A percentile compares a stretch with the other conserved stretches of the same genome.
Evolutionary conservation across 345 rosid species (phyloP).

Genomic region (Moringa oleifera): DNA sequence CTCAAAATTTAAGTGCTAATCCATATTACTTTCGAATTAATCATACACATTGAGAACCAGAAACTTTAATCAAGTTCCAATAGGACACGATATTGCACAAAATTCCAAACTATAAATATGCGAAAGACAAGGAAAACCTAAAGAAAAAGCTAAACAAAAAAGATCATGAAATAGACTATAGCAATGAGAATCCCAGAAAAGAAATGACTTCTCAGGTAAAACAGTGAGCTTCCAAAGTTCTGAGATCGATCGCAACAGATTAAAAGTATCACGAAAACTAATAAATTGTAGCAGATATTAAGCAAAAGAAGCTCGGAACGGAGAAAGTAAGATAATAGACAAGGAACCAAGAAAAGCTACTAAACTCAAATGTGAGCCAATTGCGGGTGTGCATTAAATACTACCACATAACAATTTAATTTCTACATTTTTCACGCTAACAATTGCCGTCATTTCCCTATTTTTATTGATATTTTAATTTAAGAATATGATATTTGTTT

Average conservation of each 20-base stretch:
- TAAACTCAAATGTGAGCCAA: too few relatives aligned
- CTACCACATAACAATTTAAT: too few relatives aligned
- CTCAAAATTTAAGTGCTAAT: conserved; percentile 5
- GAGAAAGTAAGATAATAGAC: too few relatives aligned
- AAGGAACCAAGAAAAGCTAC: too few relatives aligned
- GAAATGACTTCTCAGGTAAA: background rate
- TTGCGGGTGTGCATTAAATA: background rate
- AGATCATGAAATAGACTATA: conserved; percentile 20
- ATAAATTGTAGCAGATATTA: background rate
- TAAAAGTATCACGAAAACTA: background rate
- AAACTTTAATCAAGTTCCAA: conserved; percentile 10
- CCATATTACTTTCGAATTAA: conserved; percentile 18
- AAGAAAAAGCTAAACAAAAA: conserved; percentile 11
- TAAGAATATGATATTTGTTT: too few relatives aligned
- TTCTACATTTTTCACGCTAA: too few relatives aligned
- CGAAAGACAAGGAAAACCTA: conserved; percentile 7
- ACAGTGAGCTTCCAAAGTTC: conserved; percentile 5
- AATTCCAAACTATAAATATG: conserved; percentile 8
- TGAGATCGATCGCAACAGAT: conserved; percentile 23
- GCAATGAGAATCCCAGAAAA: background rate
- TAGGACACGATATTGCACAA: background rate
- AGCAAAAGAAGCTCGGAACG: too few relatives aligned
- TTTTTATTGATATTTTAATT: too few relatives aligned
- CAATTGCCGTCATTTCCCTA: too few relatives aligned
- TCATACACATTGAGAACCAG: conserved; percentile 14